Evolutionary conservation across 2,329 filamentous ascomycete species (phyloP), one percentile per base, ranked within the genome.

Genomic region (Trichophyton benhamiae): DNA sequence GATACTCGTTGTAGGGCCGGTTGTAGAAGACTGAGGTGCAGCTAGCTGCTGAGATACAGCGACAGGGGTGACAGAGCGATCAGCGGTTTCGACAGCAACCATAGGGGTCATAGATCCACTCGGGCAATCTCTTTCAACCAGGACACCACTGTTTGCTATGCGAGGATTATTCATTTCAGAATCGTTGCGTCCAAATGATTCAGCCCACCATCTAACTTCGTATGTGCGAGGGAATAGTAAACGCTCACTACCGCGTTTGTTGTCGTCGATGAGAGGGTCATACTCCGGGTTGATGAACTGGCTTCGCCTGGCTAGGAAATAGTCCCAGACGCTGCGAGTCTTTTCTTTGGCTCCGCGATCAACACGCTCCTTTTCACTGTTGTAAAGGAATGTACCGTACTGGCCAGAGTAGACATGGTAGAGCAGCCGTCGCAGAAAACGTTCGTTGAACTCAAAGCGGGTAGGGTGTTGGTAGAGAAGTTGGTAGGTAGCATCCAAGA

Each of bases 331-430:
- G 22, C 89, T 95, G 2, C 87, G 82, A 2, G 91, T 95, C 60
- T 83, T 81, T 67, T 91, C 85, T 44, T 79, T 78, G 0, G 88
- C 85, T 30, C 79, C 80, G 22, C 83, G 82, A 49, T 94, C 87
- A 15, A 83, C 78, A 2, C 94, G 86, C 68, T 96, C 88, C 69
- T 91, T 94, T 72, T 99, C 94, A 61, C 85, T 95, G 75, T 99
- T 96, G 75, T 89, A 96, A 3, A 99, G 80, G 72, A 99, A 99
- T 0, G 92, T 96, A 53, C 94, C 94, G 65, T 96, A 99, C 72
- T 99, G 94, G 66, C 91, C 96, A 0, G 92, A 92, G 71, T 97
- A 92, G 1, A 95, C 82, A 72, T 99, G 94, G 71, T 97, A 99
- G 1, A 97, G 79, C 2, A 99, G 78, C 20, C 94, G 85, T 27